Evolutionary conservation across 2,329 filamentous ascomycete species (phyloP), one percentile per base, ranked within the genome.

Genomic region (Arthrobotrys megalospora): DNA sequence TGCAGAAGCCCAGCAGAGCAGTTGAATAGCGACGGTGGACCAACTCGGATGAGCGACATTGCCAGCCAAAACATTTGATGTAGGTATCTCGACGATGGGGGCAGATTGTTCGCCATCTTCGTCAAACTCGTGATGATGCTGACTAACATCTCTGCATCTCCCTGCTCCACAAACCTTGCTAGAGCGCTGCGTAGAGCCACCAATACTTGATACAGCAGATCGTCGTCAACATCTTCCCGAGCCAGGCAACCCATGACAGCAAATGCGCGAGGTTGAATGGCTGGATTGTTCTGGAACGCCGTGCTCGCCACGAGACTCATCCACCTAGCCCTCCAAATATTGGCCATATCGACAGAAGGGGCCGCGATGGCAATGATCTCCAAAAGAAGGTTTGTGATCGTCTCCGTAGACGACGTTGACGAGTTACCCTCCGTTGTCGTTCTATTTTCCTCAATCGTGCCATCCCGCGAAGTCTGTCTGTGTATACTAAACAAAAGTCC

Each of bases 291-390:
- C 82, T 92, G 90, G 82, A 92, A 92, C 0, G 90, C 90, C 8
- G 90, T 92, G 82, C 90, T 92, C 14, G 90, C 90, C 45, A 92
- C 90, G 21, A 92, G 85, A 81, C 90, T 91, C 90, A 92, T 92
- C 90, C 90, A 92, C 19, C 90, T 87, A 19, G 90, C 90, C 28
- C 90, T 88, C 90, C 90, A 92, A 14, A 89, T 87, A 81, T 92
- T 92, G 21, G 90, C 88, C 81, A 90, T 86, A 80, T 92, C 90
- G 7, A 89, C 84, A 0, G 90, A 90, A 10, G 90, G 89, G 11
- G 90, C 90, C 2, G 90, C 90, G 14, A 90, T 85, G 1, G 87
- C 86, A 79, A 89, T 91, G 12, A 91, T 86, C 75, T 92, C 90
- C 63, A 91, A 90, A 16, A 92, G 83, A 0, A 91, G 83, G 21